phyloP scores from a whole-genome alignment of 768 basidiomycete genomes.

The Termitomyces sp. region DNA sequence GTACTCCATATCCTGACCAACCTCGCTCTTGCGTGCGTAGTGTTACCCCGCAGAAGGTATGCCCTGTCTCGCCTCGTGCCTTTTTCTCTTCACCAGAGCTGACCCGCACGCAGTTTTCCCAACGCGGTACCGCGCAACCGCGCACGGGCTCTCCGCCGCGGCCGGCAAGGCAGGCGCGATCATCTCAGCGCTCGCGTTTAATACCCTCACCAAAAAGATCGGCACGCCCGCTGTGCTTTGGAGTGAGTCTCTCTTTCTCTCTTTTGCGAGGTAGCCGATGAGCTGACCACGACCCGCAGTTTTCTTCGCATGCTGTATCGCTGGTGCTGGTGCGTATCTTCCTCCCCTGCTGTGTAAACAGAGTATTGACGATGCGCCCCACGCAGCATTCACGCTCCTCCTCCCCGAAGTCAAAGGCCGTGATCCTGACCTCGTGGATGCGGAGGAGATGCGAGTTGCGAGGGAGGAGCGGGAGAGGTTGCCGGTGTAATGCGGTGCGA shows the following conservation, averaged over 20 bases:
- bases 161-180: slow-evolving; percentile 74
- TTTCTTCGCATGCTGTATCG: slow-evolving; percentile 60
- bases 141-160: slow-evolving; percentile 74
- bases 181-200: slow-evolving; percentile 71
- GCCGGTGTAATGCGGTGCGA: background rate
- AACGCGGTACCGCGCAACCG: slow-evolving; percentile 65
- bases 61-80: background rate
- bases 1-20: background rate
- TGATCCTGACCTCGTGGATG: slow-evolving; percentile 31
- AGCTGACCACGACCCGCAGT: slow-evolving; percentile 30
- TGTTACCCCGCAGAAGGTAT: slow-evolving; percentile 62
- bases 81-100: background rate
- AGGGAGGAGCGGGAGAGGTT: background rate
- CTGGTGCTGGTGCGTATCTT: slow-evolving; percentile 36
- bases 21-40: slow-evolving; percentile 20
- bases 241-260: slow-evolving; percentile 41
- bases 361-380: background rate
- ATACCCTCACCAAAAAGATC: slow-evolving; percentile 50
- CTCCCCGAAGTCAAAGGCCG: slow-evolving; percentile 37
- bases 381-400: slow-evolving; percentile 26
- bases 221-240: slow-evolving; percentile 65
- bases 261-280: background rate
- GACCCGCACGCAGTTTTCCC: slow-evolving; percentile 53
- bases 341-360: background rate
- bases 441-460: slow-evolving; percentile 24